Percentiles rank a stretch among this genome's conserved stretches.
phyloP scores from a whole-genome alignment of 495 filamentous ascomycete genomes.

The Penicillium manginii region DNA sequence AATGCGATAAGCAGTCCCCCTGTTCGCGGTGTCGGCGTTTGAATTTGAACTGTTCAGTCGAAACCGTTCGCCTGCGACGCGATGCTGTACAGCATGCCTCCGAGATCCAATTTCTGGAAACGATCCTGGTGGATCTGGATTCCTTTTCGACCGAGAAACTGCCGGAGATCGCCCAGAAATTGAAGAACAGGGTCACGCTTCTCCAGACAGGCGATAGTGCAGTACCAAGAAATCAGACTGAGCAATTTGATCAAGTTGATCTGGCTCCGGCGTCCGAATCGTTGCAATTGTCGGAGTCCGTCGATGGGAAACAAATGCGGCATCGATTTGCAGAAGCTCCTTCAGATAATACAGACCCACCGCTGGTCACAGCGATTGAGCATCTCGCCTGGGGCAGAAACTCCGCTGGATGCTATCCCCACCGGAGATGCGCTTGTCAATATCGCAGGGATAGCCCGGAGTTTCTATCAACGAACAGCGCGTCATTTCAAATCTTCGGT shows the following conservation, averaged over 20 bases:
- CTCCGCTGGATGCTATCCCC: constrained; percentile 36
- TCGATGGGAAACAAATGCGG: constrained; percentile 9
- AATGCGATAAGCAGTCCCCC: constrained; percentile 37
- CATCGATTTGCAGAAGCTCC: constrained; percentile 17
- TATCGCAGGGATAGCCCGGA: constrained; percentile 29
- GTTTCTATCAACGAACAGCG: constrained; percentile 20
- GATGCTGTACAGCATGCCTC: constrained; percentile 33
- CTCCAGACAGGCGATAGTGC: constrained; percentile 23
- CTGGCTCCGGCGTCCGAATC: constrained; percentile 5
- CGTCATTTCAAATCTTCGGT: constrained; percentile 17
- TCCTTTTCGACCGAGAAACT: constrained; percentile 13
- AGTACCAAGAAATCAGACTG: not conserved
- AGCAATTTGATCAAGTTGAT: not conserved
- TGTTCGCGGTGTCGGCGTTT: constrained; percentile 35
- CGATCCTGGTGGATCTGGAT: constrained; percentile 29
- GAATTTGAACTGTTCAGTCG: constrained; percentile 34
- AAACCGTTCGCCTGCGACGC: constrained; percentile 33
- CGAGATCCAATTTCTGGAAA: constrained; percentile 35
- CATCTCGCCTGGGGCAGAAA: constrained; percentile 41
- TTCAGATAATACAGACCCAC: constrained; percentile 24
- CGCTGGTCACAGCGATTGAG: constrained; percentile 36
- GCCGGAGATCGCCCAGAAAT: constrained; percentile 14
- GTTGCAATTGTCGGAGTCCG: constrained; percentile 1
- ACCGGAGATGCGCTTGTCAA: constrained; percentile 32
- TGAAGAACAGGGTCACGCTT: constrained; percentile 28